Conservation (phyloP, 164 flowering plant genomes). For the Kalanchoe fedtschenkoi region DNA sequence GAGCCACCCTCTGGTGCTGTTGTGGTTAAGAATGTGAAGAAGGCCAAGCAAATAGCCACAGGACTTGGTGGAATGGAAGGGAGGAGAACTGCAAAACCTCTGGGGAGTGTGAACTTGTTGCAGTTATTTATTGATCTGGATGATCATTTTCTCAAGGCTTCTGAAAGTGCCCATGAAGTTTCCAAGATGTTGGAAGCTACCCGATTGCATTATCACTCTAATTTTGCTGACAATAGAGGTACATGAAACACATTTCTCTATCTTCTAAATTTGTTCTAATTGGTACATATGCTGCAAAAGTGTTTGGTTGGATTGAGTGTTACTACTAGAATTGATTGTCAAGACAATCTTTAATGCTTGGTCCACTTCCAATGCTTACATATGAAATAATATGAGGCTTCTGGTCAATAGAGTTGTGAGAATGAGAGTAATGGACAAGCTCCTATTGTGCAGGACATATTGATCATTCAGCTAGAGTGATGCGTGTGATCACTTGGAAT, state of each 20-base stretch:
- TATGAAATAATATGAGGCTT: not conserved
- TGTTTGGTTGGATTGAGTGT: not conserved
- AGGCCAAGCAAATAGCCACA: slow-evolving; percentile 12
- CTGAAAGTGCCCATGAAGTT: slow-evolving; percentile 53
- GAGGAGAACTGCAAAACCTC: slow-evolving; percentile 19
- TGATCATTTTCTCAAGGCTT: slow-evolving; percentile 58
- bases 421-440: not conserved
- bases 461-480: slow-evolving; percentile 88
- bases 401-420: not conserved
- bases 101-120: slow-evolving; percentile 17
- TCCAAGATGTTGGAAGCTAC: slow-evolving; percentile 67
- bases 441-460: slow-evolving; percentile 60
- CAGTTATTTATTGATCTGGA: slow-evolving; percentile 40
- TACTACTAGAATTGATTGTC: not conserved
- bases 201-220: slow-evolving; percentile 62
- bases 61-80: slow-evolving; percentile 9
- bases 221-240: slow-evolving; percentile 70
- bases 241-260: not conserved
- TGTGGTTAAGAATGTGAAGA: slow-evolving; percentile 17
- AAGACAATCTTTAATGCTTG: not conserved
- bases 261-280: not conserved
- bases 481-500: slow-evolving; percentile 98
- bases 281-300: not conserved
- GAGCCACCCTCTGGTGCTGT: not conserved
- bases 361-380: not conserved